Base-by-base conservation (phyloP, 371 early-diverging fungal species). In the Gilbertella persicaria region DNA sequence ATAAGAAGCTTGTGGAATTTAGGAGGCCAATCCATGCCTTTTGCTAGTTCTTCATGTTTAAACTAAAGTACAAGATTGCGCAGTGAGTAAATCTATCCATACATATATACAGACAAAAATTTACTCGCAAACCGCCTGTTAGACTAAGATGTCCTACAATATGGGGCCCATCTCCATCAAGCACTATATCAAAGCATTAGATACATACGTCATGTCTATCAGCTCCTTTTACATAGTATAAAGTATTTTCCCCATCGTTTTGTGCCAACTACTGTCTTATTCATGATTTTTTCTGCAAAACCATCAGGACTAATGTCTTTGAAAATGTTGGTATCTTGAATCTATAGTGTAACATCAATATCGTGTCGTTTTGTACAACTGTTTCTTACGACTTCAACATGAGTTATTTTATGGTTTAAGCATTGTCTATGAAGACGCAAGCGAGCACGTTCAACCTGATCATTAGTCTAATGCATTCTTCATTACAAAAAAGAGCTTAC, bases 211-310 rank as follows among this genome's bases (percentile, higher is more conserved):
- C 13, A 33, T 28, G 21, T 6, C 26, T 3, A 35, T 21, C 6
- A 29, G 4, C 14, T 16, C 17, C 7, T 9, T 7, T 58, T 57
- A 74, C 78, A n/a, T 16, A 76, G 40, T 20, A 71, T 49, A 60
- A 85, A 86, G 39, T 75, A 67, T 65, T 88, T 88, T 20, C 88
- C 88, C 48, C 73, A 60, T 38, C 88, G 66, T 37, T 74, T 74
- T 8, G 83, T 79, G 41, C 69, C 78, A 6, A 66, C 58, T 0
- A 88, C 58, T 8, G 44, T 70, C 24, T 63, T 64, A 20, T 71
- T 73, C 17, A 56, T 21, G 12, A 85, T 14, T 1, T 28, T 16
- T 17, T 65, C 50, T 28, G 60, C 67, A 45, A 83, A 75, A 12
- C 60, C 65, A 13, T 55, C 44, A 12, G 55, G 42, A 2, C 43